phyloP scores from a whole-genome alignment of 169 alveolate genomes.

The Neospora caninum region DNA sequence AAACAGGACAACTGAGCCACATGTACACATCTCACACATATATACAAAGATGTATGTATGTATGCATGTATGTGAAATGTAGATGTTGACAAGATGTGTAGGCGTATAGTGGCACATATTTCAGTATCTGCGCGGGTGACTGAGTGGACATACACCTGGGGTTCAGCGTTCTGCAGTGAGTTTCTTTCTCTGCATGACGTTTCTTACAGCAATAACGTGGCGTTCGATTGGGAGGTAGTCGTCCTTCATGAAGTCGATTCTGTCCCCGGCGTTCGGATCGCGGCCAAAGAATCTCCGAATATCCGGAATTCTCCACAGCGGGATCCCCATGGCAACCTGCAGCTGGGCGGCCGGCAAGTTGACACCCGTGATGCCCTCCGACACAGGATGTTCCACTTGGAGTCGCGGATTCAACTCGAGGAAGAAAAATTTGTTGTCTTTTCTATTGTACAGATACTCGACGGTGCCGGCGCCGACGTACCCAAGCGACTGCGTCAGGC shows the following conservation, averaged over 20 bases:
- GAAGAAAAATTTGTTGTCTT: conserved; percentile 83
- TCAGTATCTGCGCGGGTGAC: too few species aligned
- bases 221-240: conserved; percentile 36
- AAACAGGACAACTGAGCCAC: background rate
- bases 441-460: conserved; percentile 90
- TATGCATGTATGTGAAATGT: too few species aligned
- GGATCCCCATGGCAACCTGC: conserved; percentile 87
- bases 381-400: conserved; percentile 94
- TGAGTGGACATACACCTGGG: too few species aligned
- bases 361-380: conserved; percentile 91
- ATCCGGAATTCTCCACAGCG: conserved; percentile 83
- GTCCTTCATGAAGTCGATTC: conserved; percentile 50
- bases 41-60: background rate
- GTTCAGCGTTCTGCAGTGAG: too few species aligned
- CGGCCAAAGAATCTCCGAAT: conserved; percentile 75
- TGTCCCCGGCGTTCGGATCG: conserved; percentile 56
- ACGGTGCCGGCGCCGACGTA: conserved; percentile 92
- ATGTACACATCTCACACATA: background rate
- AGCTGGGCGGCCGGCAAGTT: conserved; percentile 85
- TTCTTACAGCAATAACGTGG: conserved; percentile 45
- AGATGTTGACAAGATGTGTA: too few species aligned
- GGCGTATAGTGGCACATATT: too few species aligned
- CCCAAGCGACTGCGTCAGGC: conserved; percentile 88
- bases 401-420: conserved; percentile 76
- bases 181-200: too few species aligned